Percentiles rank a stretch among this genome's conserved stretches.
These are phyloP conservation scores for Penicillium subrubescens DNA, from an alignment of 495 filamentous ascomycete genomes.

Conservation along the genomic window DNA sequence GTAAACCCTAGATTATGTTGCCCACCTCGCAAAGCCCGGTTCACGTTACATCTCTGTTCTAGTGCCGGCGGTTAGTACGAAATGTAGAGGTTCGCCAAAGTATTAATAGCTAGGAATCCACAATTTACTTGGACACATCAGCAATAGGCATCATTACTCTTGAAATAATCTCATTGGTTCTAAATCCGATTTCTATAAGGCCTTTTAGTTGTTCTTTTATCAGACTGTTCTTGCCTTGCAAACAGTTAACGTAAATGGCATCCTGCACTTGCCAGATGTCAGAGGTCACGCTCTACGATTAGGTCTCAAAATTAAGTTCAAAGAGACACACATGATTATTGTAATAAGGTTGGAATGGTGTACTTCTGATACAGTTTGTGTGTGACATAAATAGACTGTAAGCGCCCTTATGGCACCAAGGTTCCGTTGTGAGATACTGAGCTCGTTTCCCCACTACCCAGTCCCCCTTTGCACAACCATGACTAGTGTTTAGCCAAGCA, in stretches of 20 bases:
- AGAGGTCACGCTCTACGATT: conserved; percentile 1
- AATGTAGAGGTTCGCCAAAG: not conserved
- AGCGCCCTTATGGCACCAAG: conserved; percentile 22
- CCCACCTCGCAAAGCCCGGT: conserved; percentile 7
- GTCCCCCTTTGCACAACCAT: not conserved
- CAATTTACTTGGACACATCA: not conserved
- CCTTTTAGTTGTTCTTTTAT: not conserved
- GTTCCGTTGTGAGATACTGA: not conserved
- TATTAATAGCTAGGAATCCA: not conserved
- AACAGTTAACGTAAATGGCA: not conserved
- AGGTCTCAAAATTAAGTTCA: not conserved
- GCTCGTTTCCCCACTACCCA: not conserved
- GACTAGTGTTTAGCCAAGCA: not conserved
- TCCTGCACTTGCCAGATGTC: not conserved
- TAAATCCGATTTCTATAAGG: not conserved
- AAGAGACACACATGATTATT: not conserved
- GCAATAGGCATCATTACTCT: not conserved
- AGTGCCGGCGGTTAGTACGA: conserved; percentile 15
- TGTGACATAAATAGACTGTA: conserved; percentile 28
- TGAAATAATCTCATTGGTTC: not conserved
- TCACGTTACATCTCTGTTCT: conserved; percentile 16
- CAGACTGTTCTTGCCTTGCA: not conserved
- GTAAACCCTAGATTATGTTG: conserved; percentile 1
- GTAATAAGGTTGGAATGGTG: not conserved
- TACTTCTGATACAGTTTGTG: conserved; percentile 18